These are phyloP conservation scores for Plasmopara viticola DNA, from an alignment of 352 stramenopile species.

Conservation along the genomic window DNA sequence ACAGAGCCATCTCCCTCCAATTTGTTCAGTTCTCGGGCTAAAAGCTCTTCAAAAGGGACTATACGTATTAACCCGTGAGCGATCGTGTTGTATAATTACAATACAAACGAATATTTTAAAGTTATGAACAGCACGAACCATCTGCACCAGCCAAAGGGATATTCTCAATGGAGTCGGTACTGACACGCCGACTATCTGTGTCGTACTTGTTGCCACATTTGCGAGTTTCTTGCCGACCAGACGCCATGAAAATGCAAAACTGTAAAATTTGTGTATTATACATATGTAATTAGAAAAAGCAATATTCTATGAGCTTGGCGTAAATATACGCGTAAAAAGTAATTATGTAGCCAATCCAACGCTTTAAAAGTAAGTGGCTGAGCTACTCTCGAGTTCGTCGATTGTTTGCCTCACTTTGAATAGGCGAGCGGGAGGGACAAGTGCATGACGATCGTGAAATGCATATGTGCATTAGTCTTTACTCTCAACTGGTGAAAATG, in stretches of 20 bases:
- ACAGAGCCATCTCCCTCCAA: slow-evolving; percentile 10
- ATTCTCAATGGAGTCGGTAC: slow-evolving; percentile 16
- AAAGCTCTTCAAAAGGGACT: slow-evolving; percentile 67
- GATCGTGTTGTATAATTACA: too few relatives aligned
- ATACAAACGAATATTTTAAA: too few relatives aligned
- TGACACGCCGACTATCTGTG: slow-evolving; percentile 10
- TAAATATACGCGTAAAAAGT: slow-evolving; percentile 5
- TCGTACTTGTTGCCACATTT: slow-evolving; percentile 19
- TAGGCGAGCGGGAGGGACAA: too few relatives aligned
- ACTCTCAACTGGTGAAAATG: slow-evolving; percentile 49
- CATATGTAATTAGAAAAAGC: too few relatives aligned
- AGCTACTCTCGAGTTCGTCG: not conserved
- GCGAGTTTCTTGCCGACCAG: slow-evolving; percentile 6
- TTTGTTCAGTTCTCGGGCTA: slow-evolving; percentile 58
- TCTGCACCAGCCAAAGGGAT: slow-evolving; percentile 13
- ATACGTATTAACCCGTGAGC: not conserved
- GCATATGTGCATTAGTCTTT: not conserved
- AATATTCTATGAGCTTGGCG: not conserved
- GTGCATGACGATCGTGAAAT: too few relatives aligned
- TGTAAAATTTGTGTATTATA: too few relatives aligned
- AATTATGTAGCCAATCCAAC: not conserved
- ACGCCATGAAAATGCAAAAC: slow-evolving; percentile 7
- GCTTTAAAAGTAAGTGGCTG: not conserved
- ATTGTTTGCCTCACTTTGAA: too few relatives aligned
- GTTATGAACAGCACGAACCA: slow-evolving; percentile 7